Conservation (phyloP, 2,329 filamentous ascomycete genomes). For the Orbilia oligospora region DNA sequence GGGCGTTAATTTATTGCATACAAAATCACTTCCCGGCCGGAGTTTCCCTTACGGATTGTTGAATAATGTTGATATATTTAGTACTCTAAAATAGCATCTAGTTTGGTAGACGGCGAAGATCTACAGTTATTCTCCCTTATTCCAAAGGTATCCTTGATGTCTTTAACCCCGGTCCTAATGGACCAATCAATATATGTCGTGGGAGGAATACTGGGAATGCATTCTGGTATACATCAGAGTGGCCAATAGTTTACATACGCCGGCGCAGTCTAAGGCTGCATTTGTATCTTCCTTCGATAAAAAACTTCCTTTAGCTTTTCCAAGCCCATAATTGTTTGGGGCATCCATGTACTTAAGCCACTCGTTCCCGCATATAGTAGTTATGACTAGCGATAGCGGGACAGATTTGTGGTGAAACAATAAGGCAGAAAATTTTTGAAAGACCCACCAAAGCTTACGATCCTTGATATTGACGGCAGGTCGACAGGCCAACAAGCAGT, state of each 20-base stretch:
- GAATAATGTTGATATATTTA: not conserved
- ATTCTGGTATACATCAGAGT: not conserved
- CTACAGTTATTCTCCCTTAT: not conserved
- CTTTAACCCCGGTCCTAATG: not conserved
- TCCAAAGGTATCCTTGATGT: not conserved
- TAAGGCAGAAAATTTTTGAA: not conserved
- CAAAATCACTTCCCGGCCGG: not conserved
- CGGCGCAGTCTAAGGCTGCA: not conserved
- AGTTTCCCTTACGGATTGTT: not conserved
- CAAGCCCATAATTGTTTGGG: not conserved
- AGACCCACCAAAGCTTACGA: not conserved
- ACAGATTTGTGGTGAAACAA: not conserved
- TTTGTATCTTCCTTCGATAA: not conserved
- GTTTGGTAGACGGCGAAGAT: constrained; percentile 6
- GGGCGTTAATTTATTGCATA: not conserved
- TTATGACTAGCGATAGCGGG: not conserved
- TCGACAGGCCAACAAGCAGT: not conserved
- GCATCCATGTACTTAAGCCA: constrained; percentile 1
- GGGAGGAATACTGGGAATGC: not conserved
- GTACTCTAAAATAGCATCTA: not conserved
- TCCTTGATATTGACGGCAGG: constrained; percentile 5
- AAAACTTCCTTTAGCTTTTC: too few species aligned
- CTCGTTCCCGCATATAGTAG: not conserved
- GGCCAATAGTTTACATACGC: not conserved
- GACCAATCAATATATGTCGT: not conserved